Conservation (phyloP, 768 basidiomycete genomes). For the Phylloporus rhodoxanthus region DNA sequence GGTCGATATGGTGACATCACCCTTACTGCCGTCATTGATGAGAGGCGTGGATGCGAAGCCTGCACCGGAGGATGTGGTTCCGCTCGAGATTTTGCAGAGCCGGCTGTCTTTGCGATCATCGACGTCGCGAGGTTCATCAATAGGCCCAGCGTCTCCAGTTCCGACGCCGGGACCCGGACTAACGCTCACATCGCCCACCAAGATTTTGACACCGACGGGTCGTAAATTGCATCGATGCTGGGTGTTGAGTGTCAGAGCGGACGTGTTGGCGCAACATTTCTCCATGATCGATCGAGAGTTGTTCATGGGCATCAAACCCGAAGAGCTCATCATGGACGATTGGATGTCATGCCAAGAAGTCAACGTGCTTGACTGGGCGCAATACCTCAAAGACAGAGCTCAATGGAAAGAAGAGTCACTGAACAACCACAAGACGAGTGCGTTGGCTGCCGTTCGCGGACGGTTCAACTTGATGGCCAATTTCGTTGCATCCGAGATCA, state of each 20-base stretch:
- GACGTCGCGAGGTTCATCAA: constrained; percentile 28
- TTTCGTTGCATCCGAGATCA: constrained; percentile 76
- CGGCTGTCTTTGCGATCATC: constrained; percentile 40
- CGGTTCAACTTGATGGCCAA: constrained; percentile 82
- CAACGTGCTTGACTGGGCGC: constrained; percentile 77
- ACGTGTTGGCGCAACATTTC: constrained; percentile 68
- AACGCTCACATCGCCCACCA: constrained; percentile 27
- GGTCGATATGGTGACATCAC: constrained; percentile 2
- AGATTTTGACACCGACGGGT: constrained; percentile 33
- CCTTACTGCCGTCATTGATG: constrained; percentile 25
- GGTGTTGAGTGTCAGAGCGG: constrained; percentile 57
- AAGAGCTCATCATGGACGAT: constrained; percentile 75
- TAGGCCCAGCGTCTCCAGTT: constrained; percentile 10
- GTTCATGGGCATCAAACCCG: constrained; percentile 78
- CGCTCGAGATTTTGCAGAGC: constrained; percentile 60
- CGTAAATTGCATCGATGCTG: constrained; percentile 63
- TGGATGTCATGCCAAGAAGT: constrained; percentile 59
- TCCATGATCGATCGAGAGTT: constrained; percentile 85
- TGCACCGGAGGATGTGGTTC: constrained; percentile 55
- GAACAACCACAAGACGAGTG: constrained; percentile 57
- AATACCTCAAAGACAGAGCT: constrained; percentile 71
- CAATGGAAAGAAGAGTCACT: constrained; percentile 60
- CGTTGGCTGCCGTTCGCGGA: constrained; percentile 67
- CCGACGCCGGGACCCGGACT: constrained; percentile 7
- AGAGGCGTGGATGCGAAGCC: constrained; percentile 42